Evolutionary conservation across 2,329 filamentous ascomycete species (phyloP).

Genomic region (Aspergillus clavatus): DNA sequence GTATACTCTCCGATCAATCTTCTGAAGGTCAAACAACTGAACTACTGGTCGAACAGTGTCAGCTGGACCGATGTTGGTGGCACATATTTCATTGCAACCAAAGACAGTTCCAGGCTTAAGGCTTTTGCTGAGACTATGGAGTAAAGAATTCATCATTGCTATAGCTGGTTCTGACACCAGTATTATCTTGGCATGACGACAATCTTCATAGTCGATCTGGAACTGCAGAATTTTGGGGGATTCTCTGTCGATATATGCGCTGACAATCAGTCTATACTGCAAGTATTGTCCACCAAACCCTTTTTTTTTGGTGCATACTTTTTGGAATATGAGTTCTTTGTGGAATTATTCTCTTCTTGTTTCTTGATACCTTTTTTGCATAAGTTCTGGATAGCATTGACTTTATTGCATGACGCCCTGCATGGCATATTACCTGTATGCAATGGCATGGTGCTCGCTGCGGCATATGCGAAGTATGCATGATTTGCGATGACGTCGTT

Average conservation of each 20-base stretch:
- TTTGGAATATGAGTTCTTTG: conserved; percentile 1
- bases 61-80: conserved; percentile 87
- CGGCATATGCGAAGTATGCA: not conserved
- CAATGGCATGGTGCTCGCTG: not conserved
- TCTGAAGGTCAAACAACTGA: conserved; percentile 67
- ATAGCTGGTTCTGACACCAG: not conserved
- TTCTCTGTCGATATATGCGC: not conserved
- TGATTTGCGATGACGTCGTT: not conserved
- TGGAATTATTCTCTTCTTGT: conserved; percentile 5
- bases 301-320: not conserved
- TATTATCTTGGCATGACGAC: not conserved
- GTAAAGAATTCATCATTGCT: conserved; percentile 14
- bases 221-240: not conserved
- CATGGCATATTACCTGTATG: not conserved
- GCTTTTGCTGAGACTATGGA: conserved; percentile 42
- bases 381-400: not conserved
- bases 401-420: not conserved
- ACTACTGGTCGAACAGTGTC: conserved; percentile 66
- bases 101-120: conserved; percentile 56
- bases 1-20: conserved; percentile 77
- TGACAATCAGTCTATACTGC: conserved; percentile 2
- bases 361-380: conserved; percentile 16
- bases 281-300: not conserved
- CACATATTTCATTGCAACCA: conserved; percentile 81
- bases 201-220: not conserved